Evolutionary conservation across 2,329 filamentous ascomycete genomes (phyloP).

Genomic region (Cytospora piceae): DNA sequence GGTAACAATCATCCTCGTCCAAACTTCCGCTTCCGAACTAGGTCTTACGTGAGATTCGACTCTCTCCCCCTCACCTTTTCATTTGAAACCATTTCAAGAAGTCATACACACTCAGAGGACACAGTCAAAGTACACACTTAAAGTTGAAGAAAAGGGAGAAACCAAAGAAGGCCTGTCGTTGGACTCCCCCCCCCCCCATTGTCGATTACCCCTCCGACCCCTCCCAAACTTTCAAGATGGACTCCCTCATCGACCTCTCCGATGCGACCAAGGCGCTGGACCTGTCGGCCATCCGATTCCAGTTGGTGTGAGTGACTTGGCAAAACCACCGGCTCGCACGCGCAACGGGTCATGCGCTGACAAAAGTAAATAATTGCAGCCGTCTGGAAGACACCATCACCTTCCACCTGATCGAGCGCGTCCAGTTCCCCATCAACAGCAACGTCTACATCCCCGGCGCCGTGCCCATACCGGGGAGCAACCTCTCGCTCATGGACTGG

Average conservation of each 20-base stretch:
- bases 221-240: conserved; percentile 62
- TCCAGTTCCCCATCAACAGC: conserved; percentile 92
- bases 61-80: background rate
- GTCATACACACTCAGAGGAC: background rate
- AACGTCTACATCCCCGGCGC: conserved; percentile 84
- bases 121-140: background rate
- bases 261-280: conserved; percentile 86
- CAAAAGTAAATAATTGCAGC: conserved; percentile 50
- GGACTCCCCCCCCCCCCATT: background rate
- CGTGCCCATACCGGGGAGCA: conserved; percentile 73
- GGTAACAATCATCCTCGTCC: conserved; percentile 1
- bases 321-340: background rate
- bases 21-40: conserved; percentile 7
- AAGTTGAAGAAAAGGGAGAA: background rate
- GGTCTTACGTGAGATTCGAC: background rate
- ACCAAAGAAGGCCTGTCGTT: background rate
- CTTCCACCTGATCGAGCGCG: conserved; percentile 94
- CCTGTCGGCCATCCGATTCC: conserved; percentile 87
- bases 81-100: background rate
- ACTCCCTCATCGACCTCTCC: conserved; percentile 84
- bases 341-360: too few species aligned
- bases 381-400: conserved; percentile 97
- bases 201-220: background rate
- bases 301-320: conserved; percentile 72
- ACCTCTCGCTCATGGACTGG: conserved; percentile 90